Conservation (phyloP, 164 flowering plant species). For the Akebia trifoliata region DNA sequence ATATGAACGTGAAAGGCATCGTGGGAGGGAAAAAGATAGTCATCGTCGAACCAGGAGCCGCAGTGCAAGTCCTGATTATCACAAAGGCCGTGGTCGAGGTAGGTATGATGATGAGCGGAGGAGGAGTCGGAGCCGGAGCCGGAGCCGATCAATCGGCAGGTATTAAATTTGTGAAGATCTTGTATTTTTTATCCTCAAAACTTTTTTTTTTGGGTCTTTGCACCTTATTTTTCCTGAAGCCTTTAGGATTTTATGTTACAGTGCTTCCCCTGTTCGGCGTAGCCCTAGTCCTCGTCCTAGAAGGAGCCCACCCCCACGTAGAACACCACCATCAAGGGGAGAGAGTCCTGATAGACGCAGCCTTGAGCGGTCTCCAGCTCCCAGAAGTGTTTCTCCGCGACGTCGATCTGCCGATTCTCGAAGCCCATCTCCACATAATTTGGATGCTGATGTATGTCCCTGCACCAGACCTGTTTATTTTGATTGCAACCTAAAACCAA, state of each 20-base stretch:
- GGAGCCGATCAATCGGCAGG: conserved; percentile 65
- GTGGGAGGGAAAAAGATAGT: conserved; percentile 58
- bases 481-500: background rate
- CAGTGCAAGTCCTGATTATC: conserved; percentile 65
- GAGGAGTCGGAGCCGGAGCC: conserved; percentile 52
- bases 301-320: conserved; percentile 49
- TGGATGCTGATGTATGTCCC: conserved; percentile 54
- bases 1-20: conserved; percentile 60
- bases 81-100: conserved; percentile 52
- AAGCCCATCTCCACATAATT: conserved; percentile 49
- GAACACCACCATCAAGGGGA: conserved; percentile 31
- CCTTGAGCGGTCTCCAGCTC: conserved; percentile 40
- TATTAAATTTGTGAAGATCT: conserved; percentile 9
- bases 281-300: conserved; percentile 39
- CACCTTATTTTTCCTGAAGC: conserved; percentile 1
- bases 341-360: conserved; percentile 45
- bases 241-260: conserved; percentile 11
- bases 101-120: conserved; percentile 54
- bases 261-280: conserved; percentile 59
- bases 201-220: background rate
- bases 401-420: conserved; percentile 46
- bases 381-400: conserved; percentile 50
- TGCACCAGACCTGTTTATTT: background rate
- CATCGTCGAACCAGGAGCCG: conserved; percentile 73
- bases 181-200: background rate